These are phyloP conservation scores for Oligophagozyma castellii DNA, from an alignment of 1,139 yeast genomes.

Conservation along the genomic window DNA sequence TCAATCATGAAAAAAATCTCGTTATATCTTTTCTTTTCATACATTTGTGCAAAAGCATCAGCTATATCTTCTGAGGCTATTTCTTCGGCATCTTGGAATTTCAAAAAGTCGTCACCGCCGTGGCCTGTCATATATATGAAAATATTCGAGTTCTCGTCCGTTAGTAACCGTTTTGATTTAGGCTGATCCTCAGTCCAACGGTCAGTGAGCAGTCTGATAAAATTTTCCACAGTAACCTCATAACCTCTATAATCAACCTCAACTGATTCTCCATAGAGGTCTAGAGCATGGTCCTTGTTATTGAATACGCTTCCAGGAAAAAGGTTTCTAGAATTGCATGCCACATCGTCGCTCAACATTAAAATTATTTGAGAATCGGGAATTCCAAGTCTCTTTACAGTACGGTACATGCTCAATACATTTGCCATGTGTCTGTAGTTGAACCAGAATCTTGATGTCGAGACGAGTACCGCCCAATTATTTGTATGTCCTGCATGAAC, in stretches of 20 bases:
- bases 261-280: constrained; percentile 82
- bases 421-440: constrained; percentile 97
- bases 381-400: constrained; percentile 88
- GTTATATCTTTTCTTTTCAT: constrained; percentile 85
- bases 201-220: constrained; percentile 77
- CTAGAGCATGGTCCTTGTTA: constrained; percentile 87
- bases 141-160: constrained; percentile 89
- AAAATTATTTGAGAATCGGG: constrained; percentile 95
- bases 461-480: constrained; percentile 91
- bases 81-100: constrained; percentile 97
- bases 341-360: constrained; percentile 93
- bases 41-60: constrained; percentile 95
- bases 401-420: constrained; percentile 83
- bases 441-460: constrained; percentile 96
- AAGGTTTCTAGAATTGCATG: constrained; percentile 91
- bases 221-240: constrained; percentile 95
- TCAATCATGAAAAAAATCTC: constrained; percentile 96
- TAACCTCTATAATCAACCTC: constrained; percentile 97
- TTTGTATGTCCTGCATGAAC: constrained; percentile 41
- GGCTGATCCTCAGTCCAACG: constrained; percentile 95
- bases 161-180: constrained; percentile 71
- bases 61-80: constrained; percentile 92
- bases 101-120: constrained; percentile 94
- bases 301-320: constrained; percentile 95
- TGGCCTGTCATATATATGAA: constrained; percentile 96